Evolutionary conservation across 495 filamentous ascomycete genomes (phyloP), one percentile per base, ranked within the genome.

Genomic region (Penicillium antarcticum): DNA sequence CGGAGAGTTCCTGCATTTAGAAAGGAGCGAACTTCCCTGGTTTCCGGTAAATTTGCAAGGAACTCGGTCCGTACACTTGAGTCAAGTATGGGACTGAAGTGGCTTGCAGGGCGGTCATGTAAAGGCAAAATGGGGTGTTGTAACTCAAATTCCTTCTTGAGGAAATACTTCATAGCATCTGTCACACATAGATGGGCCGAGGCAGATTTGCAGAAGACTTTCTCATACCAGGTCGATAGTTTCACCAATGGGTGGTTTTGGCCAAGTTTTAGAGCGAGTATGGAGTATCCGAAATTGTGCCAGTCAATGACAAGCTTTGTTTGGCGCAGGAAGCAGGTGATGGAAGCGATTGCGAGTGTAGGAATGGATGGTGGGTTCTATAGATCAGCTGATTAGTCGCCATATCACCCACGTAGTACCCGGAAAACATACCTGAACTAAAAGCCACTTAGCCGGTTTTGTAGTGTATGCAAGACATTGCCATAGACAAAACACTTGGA

Each of bases 221-320:
- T 77, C 61, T 98, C 94, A 65, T 96, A 96, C 60, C 80, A 75
- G 41, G 81, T 82, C 2, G 91, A 87, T 16, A 92, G 59, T 46
- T 57, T 73, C 13, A 97, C 91, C 7, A 97, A 77, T 0, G 88
- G 89, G 65, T 96, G 92, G 6, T 46, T 49, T 38, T 66, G 52
- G 14, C 78, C 68, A 34, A 84, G 62, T 72, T 89, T 81, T 62
- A 88, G 58, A 57, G 88, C 83, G 4, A 99, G 83, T 51, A 97
- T 92, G n/a, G 88, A 92, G 77, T 89, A 96, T 53, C 94, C 92
- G 68, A 96, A 96, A 68, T 99, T 99, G 74, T 99, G 94, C 94
- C 94, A 99, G 70, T 99, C 94, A 49, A 97, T 90, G 32, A 97
- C 77, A 2, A 97, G 81, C 48, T 78, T 79, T 19, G 88, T 92